Evolutionary conservation across 2,329 filamentous ascomycete genomes (phyloP).

Genomic region (Curvularia verruculosa): DNA sequence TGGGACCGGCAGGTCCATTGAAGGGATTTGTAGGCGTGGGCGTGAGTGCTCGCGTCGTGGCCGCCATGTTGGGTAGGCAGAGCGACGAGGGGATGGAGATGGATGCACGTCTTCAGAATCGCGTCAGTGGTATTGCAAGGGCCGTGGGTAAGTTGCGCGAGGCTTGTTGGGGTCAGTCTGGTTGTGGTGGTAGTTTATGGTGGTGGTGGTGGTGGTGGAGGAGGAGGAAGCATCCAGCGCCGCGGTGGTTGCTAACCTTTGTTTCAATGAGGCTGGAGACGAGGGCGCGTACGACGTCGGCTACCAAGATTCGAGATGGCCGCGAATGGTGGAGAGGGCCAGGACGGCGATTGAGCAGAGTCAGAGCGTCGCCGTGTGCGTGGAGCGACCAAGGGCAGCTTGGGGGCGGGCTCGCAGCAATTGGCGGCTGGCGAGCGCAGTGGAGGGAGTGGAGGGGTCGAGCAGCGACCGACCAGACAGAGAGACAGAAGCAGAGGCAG

Average conservation of each 20-base stretch:
- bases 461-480: neutral
- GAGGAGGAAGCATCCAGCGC: constrained; percentile 7
- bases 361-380: constrained; percentile 15
- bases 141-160: neutral
- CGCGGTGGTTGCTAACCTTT: constrained; percentile 26
- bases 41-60: constrained; percentile 52
- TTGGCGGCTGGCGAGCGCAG: neutral
- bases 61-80: constrained; percentile 48
- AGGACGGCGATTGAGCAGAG: constrained; percentile 25
- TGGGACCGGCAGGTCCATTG: constrained; percentile 47
- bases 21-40: constrained; percentile 52
- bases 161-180: neutral
- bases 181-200: neutral
- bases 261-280: constrained; percentile 18
- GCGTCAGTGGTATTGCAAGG: constrained; percentile 16
- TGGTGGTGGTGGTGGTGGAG: neutral
- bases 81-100: constrained; percentile 1
- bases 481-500: too few species aligned
- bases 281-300: constrained; percentile 17
- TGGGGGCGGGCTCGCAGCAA: constrained; percentile 7
- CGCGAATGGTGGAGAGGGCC: constrained; percentile 17
- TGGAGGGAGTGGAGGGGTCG: constrained; percentile 9
- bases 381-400: too few species aligned
- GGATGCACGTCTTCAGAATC: constrained; percentile 11
- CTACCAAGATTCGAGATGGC: constrained; percentile 19